Base-by-base conservation (phyloP, 805 yeast genomes). In the Cyberlindnera maritima region DNA sequence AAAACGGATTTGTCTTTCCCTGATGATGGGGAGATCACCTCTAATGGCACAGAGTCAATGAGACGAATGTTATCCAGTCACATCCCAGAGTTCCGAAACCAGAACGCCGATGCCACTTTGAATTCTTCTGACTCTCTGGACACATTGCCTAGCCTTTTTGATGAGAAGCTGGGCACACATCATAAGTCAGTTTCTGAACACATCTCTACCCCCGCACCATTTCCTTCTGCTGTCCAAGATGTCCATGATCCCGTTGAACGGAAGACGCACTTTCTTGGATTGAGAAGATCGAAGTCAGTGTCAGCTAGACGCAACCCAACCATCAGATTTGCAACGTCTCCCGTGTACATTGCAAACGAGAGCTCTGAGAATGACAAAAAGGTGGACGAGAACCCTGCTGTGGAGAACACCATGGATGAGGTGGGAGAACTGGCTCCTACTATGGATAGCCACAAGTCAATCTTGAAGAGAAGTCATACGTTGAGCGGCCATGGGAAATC, bases 271-370 rank as follows among this genome's bases (percentile, higher is more conserved):
- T 10, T 42, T 14, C 31, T 38, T 19, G 47, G 49, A 9, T 14
- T 44, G 15, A 25, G 39, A 35, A 38, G 48, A 33, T 29, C 41
- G 2, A 41, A 39, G 15, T 41, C 39, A 11, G 14, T 28, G 34
- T 26, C 36, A 15, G 17, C 28, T 18, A 46, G 45, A 34, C 41
- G 31, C 11, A 25, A 39, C 17, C 14, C 44, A 12, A 48, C 53
- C 5, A 54, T 57, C 8, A 45, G 54, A 31, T 57, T 57, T 54
- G 60, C 58, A 10, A 47, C 47, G 1, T 45, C 56, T 1, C 58
- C 58, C 12, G 45, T 40, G 9, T 53, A 46, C 20, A 41, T 51
- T 2, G 29, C 35, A 32, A 19, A 29, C 5, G 15, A 29, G 32
- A 29, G 13, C 11, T 29, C 13, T 5, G 9, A 21, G 25, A 21